Evolutionary conservation across 2,329 filamentous ascomycete species (phyloP).

Genomic region (Alternaria sp.): DNA sequence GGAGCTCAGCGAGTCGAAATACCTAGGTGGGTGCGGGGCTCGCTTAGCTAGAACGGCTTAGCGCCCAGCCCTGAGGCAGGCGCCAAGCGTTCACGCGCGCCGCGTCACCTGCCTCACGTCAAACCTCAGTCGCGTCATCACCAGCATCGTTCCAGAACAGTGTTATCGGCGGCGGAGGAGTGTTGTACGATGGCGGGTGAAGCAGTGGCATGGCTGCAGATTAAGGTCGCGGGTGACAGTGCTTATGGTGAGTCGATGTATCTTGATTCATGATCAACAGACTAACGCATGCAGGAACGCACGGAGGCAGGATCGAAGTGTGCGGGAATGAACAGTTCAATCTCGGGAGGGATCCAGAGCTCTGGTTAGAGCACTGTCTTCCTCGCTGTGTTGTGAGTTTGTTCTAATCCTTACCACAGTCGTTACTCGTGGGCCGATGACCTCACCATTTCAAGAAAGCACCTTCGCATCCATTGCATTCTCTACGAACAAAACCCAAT

Average conservation of each 20-base stretch:
- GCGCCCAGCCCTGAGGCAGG: constrained; percentile 1
- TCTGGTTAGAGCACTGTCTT: constrained; percentile 35
- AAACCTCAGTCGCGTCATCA: background rate
- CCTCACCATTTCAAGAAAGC: constrained; percentile 52
- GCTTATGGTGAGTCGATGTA: constrained; percentile 22
- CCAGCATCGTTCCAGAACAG: background rate
- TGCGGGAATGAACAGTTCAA: constrained; percentile 45
- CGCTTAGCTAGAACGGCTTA: constrained; percentile 21
- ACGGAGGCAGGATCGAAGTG: constrained; percentile 35
- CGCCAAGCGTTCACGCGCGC: constrained; percentile 16
- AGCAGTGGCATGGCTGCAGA: constrained; percentile 36
- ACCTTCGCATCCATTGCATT: constrained; percentile 56
- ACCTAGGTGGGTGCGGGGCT: constrained; percentile 32
- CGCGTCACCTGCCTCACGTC: constrained; percentile 12
- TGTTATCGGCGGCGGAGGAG: background rate
- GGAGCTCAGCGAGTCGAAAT: constrained; percentile 23
- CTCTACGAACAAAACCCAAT: constrained; percentile 50
- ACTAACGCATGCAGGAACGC: constrained; percentile 34
- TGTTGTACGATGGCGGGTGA: constrained; percentile 31
- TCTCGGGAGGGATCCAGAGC: constrained; percentile 40
- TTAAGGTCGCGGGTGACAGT: constrained; percentile 22
- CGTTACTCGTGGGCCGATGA: constrained; percentile 40
- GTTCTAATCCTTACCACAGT: constrained; percentile 29
- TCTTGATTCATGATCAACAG: background rate
- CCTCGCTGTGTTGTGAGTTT: constrained; percentile 2